Evolutionary conservation across 306 rosid species (phyloP).

Genomic region (Citrullus amarus): DNA sequence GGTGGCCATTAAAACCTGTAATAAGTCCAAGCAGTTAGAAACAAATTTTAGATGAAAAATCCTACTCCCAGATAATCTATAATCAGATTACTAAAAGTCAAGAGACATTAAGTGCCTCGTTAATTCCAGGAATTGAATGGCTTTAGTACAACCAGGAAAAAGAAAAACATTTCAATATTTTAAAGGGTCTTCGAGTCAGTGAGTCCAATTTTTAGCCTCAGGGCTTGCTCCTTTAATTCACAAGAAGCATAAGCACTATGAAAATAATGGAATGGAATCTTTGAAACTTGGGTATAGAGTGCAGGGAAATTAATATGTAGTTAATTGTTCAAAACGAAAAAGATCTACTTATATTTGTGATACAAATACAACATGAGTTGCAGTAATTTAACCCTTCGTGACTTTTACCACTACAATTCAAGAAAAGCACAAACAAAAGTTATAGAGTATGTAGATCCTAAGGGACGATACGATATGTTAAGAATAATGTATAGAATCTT

Average conservation of each 20-base stretch:
- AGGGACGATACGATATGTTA: not conserved
- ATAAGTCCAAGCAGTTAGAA: slow-evolving; percentile 10
- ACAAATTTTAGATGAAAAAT: not conserved
- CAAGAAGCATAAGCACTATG: not conserved
- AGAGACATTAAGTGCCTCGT: not conserved
- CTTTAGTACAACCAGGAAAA: not conserved
- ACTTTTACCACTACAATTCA: not conserved
- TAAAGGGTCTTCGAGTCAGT: not conserved
- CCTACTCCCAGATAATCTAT: not conserved
- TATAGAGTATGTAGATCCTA: not conserved
- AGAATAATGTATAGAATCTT: not conserved
- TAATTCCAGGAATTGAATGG: not conserved
- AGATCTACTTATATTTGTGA: not conserved
- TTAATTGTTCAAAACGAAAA: not conserved
- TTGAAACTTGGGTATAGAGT: not conserved
- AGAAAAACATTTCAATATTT: not conserved
- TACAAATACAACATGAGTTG: not conserved
- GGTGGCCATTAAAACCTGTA: slow-evolving; percentile 95
- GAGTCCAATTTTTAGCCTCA: not conserved
- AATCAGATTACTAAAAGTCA: not conserved
- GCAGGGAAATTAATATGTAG: not conserved
- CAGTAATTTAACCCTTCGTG: not conserved
- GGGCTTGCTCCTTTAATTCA: not conserved
- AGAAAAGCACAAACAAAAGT: not conserved
- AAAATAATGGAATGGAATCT: not conserved